phyloP scores from a whole-genome alignment of 805 yeast genomes.

The Wickerhamiella kazuoi region DNA sequence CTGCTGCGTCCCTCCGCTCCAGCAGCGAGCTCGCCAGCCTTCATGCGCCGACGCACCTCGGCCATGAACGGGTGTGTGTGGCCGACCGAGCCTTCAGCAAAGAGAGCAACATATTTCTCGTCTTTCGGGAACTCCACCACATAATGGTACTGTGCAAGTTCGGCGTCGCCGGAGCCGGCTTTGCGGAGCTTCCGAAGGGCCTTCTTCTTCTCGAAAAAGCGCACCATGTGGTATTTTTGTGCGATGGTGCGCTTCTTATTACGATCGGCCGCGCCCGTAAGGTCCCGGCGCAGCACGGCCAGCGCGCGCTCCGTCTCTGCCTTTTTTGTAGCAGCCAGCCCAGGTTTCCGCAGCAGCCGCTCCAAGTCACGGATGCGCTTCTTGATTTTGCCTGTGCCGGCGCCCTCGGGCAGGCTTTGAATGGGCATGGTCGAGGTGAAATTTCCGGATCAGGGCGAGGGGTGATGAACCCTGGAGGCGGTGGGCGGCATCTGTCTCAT shows the following conservation, averaged over 20 bases:
- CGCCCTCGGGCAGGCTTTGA: neutral
- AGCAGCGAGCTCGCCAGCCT: slow-evolving; percentile 37
- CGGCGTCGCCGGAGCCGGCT: slow-evolving; percentile 20
- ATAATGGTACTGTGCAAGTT: slow-evolving; percentile 45
- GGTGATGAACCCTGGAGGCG: too few species aligned
- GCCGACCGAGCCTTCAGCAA: slow-evolving; percentile 32
- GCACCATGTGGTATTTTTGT: slow-evolving; percentile 77
- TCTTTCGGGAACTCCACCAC: slow-evolving; percentile 60
- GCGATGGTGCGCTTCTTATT: slow-evolving; percentile 35
- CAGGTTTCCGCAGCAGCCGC: slow-evolving; percentile 45
- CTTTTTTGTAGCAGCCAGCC: slow-evolving; percentile 34
- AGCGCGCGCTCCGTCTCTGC: slow-evolving; percentile 45
- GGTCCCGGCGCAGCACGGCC: slow-evolving; percentile 42
- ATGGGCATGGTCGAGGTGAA: neutral
- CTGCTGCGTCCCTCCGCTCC: slow-evolving; percentile 31
- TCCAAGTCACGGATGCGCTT: slow-evolving; percentile 35
- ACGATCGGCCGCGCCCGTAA: slow-evolving; percentile 30
- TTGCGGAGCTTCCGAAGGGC: slow-evolving; percentile 53
- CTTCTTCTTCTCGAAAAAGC: slow-evolving; percentile 80
- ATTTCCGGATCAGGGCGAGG: neutral
- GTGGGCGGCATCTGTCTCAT: too few species aligned
- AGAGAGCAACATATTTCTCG: slow-evolving; percentile 64
- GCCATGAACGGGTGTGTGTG: slow-evolving; percentile 32
- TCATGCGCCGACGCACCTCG: slow-evolving; percentile 33
- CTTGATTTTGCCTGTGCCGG: neutral